Evolutionary conservation across 116 monocot genomes (phyloP).

Genomic region (Phalaenopsis hybrid): DNA sequence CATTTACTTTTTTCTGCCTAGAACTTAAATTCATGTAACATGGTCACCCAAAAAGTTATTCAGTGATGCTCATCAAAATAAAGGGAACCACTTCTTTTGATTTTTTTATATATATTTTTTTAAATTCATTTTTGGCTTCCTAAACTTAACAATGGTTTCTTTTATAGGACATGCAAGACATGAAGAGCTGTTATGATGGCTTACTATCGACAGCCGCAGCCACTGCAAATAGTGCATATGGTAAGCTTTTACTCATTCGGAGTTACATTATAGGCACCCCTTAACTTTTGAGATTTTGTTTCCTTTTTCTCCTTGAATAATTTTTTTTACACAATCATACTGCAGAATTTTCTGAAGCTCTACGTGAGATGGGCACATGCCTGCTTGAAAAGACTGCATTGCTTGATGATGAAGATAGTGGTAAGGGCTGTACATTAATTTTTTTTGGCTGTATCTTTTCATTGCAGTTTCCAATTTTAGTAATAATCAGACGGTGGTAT

Average conservation of each 20-base stretch:
- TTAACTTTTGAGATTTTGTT: neutral
- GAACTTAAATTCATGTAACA: neutral
- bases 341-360: slow-evolving; percentile 87
- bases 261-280: neutral
- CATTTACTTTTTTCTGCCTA: neutral
- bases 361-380: slow-evolving; percentile 81
- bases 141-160: neutral
- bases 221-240: slow-evolving; percentile 82
- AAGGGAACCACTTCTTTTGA: neutral
- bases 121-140: neutral
- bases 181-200: slow-evolving; percentile 81
- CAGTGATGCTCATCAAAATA: neutral
- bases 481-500: neutral
- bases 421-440: slow-evolving; percentile 26
- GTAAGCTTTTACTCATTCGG: slow-evolving; percentile 23
- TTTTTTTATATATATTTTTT: neutral
- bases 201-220: slow-evolving; percentile 83
- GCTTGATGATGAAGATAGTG: slow-evolving; percentile 85
- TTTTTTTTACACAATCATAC: neutral
- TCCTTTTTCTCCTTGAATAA: neutral
- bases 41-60: neutral
- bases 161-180: slow-evolving; percentile 79
- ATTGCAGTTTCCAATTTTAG: neutral
- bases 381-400: slow-evolving; percentile 84
- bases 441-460: neutral